Evolutionary conservation across 2,329 filamentous ascomycete genomes (phyloP), one percentile per base, ranked within the genome.

Genomic region (Blastomyces parvus): DNA sequence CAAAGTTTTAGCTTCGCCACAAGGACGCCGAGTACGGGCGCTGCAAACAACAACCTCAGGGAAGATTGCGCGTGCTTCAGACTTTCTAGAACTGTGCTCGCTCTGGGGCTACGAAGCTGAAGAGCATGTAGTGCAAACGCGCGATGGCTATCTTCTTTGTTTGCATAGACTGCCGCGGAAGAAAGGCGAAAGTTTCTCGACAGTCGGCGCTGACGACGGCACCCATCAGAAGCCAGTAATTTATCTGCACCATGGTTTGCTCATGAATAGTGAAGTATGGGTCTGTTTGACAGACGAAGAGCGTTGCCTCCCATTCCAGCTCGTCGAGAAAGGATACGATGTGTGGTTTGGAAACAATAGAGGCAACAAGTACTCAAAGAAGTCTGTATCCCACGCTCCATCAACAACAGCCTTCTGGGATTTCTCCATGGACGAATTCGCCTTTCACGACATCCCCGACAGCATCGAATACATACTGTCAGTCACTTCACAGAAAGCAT

Each of bases 181-280:
- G 64, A 88, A 86, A 94, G 72, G 84, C 86, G n/a, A 78, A 82
- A 62, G 4, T 19, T 59, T 48, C 42, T 27, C 48, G 25, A 84
- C 85, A 66, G 88, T 96, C 70, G 97, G 97, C 73, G 88, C 88
- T 0, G 79, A 81, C 0, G 81, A 82, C 0, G 81, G 82, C 44
- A 87, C 87, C 70, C 69, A 89, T 36, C 83, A 83, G 76, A 97
- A 97, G 79, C 89, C 87, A 69, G 90, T 97, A 59, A 87, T 94
- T 7, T 99, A 97, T 74, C 80, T 99, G 67, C 94, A 99, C 72
- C 94, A 99, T 76, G 94, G 93, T 9, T 82, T 99, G 64, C 84
- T 99, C 72, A 99, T 99, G 94, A 97, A 97, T 77, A 96, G 91
- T 70, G 94, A 99, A 76, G 93, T 99, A 42, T 99, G 94, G 94